These are phyloP conservation scores for Schizophyllum commune DNA, from an alignment of 1,284 basidiomycete species.

Conservation along the genomic window DNA sequence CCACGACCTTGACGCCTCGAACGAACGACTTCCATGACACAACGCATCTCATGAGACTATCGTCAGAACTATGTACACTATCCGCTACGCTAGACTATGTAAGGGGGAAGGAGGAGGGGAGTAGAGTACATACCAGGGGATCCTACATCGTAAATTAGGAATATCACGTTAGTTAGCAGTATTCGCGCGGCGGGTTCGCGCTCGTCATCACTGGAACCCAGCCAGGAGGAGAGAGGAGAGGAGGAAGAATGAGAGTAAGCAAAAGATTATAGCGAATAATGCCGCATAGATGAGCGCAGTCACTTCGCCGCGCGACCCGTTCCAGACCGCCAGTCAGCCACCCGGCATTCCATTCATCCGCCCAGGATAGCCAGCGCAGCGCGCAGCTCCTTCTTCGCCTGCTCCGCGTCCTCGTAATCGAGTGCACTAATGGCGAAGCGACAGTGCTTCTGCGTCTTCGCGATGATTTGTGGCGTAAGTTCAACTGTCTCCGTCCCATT, in stretches of 20 bases:
- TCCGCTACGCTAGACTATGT: not conserved
- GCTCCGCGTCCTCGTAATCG: conserved; percentile 86
- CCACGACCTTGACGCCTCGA: too few relatives aligned
- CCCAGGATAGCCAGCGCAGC: conserved; percentile 71
- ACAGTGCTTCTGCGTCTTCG: conserved; percentile 83
- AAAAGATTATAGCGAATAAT: not conserved
- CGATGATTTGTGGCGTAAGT: conserved; percentile 55
- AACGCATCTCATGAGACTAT: not conserved
- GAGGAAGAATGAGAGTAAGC: not conserved
- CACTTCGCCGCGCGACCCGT: not conserved
- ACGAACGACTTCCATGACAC: too few relatives aligned
- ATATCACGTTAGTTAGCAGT: not conserved
- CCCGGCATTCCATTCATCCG: conserved; percentile 11
- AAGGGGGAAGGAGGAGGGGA: not conserved
- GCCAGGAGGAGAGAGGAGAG: not conserved
- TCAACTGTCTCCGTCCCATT: conserved; percentile 26
- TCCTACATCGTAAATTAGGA: not conserved
- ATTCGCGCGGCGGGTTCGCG: not conserved
- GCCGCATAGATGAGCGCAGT: too few relatives aligned
- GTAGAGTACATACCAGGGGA: not conserved
- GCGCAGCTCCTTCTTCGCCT: conserved; percentile 73
- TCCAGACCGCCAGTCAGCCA: not conserved
- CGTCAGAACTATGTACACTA: not conserved
- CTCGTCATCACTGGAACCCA: not conserved
- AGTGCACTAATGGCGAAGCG: conserved; percentile 85